These are phyloP conservation scores for Beauveria varroae DNA, from an alignment of 2,329 filamentous ascomycete genomes.

Conservation along the genomic window DNA sequence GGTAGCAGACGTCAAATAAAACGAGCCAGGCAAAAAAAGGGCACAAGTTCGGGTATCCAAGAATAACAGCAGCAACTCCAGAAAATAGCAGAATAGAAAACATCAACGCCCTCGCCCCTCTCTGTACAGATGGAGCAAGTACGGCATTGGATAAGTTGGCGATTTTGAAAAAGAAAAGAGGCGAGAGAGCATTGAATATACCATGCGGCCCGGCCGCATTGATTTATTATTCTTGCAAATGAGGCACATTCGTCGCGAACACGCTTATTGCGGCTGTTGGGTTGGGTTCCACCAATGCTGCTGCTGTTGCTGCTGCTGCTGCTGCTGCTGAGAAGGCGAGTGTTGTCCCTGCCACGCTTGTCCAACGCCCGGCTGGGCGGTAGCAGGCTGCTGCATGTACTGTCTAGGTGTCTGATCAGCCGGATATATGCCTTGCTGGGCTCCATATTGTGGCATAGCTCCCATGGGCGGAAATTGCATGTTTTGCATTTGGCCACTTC, in stretches of 20 bases:
- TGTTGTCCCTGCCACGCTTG: conserved; percentile 54
- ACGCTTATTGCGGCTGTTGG: conserved; percentile 13
- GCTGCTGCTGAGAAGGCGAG: conserved; percentile 34
- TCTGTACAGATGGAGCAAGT: background rate
- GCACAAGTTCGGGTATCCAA: conserved; percentile 29
- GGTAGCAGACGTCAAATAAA: background rate
- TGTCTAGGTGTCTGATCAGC: conserved; percentile 57
- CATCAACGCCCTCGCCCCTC: background rate
- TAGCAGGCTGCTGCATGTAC: conserved; percentile 57
- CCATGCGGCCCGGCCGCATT: conserved; percentile 1
- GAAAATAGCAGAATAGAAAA: conserved; percentile 13
- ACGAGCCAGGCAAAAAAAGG: conserved; percentile 14
- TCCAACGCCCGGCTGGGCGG: conserved; percentile 35
- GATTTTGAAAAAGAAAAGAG: background rate
- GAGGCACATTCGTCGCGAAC: background rate
- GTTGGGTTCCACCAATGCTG: conserved; percentile 12
- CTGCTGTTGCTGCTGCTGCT: conserved; percentile 7
- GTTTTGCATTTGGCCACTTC: conserved; percentile 47
- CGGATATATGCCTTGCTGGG: conserved; percentile 51
- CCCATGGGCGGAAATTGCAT: conserved; percentile 60
- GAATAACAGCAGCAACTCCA: conserved; percentile 22
- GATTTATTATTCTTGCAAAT: background rate
- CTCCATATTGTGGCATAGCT: conserved; percentile 45
- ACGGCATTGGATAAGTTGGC: background rate
- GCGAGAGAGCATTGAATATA: background rate